phyloP scores from a whole-genome alignment of 257 asterid species.

The Solanum tarapatanum region DNA sequence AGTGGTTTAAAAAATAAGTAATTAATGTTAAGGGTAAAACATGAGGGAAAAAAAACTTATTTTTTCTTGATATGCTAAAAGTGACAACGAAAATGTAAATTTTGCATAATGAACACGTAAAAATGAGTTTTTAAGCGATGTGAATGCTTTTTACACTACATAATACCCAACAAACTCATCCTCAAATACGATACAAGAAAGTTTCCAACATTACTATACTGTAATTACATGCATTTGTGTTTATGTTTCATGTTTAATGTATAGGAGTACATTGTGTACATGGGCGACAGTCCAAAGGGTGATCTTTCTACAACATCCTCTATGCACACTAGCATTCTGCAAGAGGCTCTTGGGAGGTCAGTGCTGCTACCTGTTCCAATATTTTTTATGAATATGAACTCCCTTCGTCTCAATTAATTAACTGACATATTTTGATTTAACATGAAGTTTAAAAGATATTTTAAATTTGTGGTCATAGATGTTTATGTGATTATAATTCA shows the following conservation, averaged over 20 bases:
- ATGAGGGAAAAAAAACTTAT: too few relatives aligned
- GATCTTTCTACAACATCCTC: slow-evolving; percentile 17
- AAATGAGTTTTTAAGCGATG: background rate
- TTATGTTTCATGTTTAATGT: background rate
- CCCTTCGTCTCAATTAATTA: background rate
- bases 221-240: background rate
- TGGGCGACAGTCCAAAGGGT: slow-evolving; percentile 41
- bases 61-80: background rate
- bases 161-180: background rate
- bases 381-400: background rate
- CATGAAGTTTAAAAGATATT: too few relatives aligned
- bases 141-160: background rate
- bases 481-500: too few relatives aligned
- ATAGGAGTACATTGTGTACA: slow-evolving; percentile 30
- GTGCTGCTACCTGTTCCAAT: background rate
- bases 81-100: too few relatives aligned
- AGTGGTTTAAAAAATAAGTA: background rate
- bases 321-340: slow-evolving; percentile 37
- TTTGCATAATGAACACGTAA: background rate
- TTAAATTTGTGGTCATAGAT: background rate
- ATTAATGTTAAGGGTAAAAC: too few relatives aligned
- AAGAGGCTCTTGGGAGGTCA: slow-evolving; percentile 34
- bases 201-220: background rate
- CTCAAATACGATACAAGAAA: background rate
- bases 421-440: accelerated